Evolutionary conservation across 2,329 filamentous ascomycete genomes (phyloP), one percentile per base, ranked within the genome.

Genomic region (Diplodia scrobiculata): DNA sequence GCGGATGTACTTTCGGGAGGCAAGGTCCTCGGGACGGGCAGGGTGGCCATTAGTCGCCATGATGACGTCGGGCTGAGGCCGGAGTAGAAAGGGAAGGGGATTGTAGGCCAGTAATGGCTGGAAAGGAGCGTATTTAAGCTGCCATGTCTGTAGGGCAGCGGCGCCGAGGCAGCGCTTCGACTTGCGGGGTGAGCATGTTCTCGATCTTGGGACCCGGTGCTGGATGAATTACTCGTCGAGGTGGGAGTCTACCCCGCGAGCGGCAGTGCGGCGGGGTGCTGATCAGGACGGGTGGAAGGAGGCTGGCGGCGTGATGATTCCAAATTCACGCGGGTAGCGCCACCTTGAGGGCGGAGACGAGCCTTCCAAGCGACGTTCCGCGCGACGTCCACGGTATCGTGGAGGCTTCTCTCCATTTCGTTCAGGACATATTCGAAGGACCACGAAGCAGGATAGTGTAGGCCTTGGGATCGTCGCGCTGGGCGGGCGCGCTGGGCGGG

Each of bases 361-460:
- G 95, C 94, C 79, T 96, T 91, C 87, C 97, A 99, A 82, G 98
- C 92, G 77, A 99, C 95, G 78, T 99, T 99, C 70, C 94, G 87
- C 59, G 95, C 95, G 67, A 99, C 95, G 66, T 91, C 90, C 95
- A 99, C 99, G 77, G 95, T 96, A 78, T 99, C 95, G 76, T 97
- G 92, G 62, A 99, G 84, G 81, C 99, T 99, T 70, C 95, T 91
- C 84, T 99, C 96, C 70, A 99, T 91, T 82, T 99, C 95, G 81
- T 99, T 99, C 71, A 99, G 85, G 67, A 99, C 93, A 77, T 99
- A 84, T 99, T 99, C 69, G 92, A 97, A 6, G 95, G 95, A 1
- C 95, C 95, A 68, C 95, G 88, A 65, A 99, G 90, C 53, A 99
- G 86, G 75, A 99, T 91, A 9, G 95, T 99, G 87, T 95, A 99